These are phyloP conservation scores for Sporothrix humicola DNA, from an alignment of 2,329 filamentous ascomycete genomes.

Conservation along the genomic window DNA sequence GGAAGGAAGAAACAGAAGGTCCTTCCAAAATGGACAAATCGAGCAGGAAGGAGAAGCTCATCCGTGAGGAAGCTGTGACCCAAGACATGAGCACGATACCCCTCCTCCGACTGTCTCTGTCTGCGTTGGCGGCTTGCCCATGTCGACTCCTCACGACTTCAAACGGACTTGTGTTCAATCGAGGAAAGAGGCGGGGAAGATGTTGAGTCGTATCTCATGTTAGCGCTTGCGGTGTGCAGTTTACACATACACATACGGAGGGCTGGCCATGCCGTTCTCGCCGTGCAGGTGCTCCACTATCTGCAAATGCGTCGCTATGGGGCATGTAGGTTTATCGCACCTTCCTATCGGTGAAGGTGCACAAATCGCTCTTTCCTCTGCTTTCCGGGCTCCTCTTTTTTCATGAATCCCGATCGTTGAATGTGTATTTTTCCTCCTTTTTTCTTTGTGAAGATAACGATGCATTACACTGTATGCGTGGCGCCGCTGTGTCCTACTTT, in stretches of 20 bases:
- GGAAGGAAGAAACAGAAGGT: neutral
- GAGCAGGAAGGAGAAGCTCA: constrained; percentile 14
- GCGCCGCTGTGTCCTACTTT: neutral
- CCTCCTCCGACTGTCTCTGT: neutral
- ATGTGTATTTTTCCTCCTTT: neutral
- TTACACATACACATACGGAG: neutral
- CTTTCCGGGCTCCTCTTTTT: constrained; percentile 18
- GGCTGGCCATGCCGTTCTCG: constrained; percentile 23
- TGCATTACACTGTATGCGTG: too few relatives aligned
- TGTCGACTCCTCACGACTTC: constrained; percentile 9
- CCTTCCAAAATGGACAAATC: neutral
- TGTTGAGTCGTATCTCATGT: neutral
- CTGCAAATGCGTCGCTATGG: constrained; percentile 1
- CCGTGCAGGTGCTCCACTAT: constrained; percentile 17
- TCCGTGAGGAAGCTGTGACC: constrained; percentile 8
- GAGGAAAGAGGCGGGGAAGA: constrained; percentile 24
- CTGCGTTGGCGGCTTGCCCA: neutral
- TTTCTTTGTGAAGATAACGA: constrained; percentile 9
- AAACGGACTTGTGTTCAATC: constrained; percentile 2
- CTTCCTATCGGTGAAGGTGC: constrained; percentile 22
- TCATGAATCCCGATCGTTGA: neutral
- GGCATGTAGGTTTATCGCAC: neutral
- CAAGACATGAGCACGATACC: constrained; percentile 11
- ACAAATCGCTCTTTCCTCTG: constrained; percentile 17
- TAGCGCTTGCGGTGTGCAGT: constrained; percentile 12